Conservation (phyloP, 192 early-diverging fungal species). For the Kappamyces sp. region DNA sequence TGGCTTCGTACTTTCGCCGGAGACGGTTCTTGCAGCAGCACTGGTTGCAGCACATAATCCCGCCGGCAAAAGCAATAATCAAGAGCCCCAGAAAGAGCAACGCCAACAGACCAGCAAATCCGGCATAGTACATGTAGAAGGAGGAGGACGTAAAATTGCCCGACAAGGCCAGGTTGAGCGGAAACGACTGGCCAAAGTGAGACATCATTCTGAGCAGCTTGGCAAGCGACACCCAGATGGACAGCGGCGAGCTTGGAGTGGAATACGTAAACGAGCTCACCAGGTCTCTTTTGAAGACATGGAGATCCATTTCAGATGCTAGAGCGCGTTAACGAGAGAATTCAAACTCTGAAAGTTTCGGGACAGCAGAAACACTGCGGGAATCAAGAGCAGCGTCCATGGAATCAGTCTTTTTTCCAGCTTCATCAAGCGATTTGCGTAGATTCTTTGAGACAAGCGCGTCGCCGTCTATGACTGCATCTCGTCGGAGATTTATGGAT, state of each 20-base stretch:
- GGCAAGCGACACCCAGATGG: constrained; percentile 1
- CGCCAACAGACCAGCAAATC: constrained; percentile 3
- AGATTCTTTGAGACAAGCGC: too few relatives aligned
- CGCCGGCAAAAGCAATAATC: constrained; percentile 7
- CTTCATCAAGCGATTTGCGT: too few relatives aligned
- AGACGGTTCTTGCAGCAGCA: not conserved
- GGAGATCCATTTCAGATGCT: too few relatives aligned
- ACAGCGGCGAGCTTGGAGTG: not conserved
- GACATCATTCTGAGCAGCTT: constrained; percentile 3
- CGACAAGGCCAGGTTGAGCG: constrained; percentile 1
- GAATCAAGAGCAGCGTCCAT: too few relatives aligned
- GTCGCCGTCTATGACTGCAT: too few relatives aligned
- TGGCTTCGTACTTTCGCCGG: constrained; percentile 4
- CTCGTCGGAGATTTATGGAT: too few relatives aligned
- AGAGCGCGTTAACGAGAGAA: too few relatives aligned
- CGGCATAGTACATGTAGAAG: constrained; percentile 1
- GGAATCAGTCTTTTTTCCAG: too few relatives aligned
- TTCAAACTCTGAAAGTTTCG: too few relatives aligned
- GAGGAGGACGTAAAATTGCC: constrained; percentile 12
- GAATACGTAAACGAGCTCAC: constrained; percentile 1
- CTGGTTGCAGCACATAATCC: constrained; percentile 12
- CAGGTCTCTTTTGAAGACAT: too few relatives aligned
- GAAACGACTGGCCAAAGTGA: not conserved
- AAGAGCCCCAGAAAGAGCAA: not conserved
- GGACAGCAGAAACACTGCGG: too few relatives aligned